Evolutionary conservation across 2,329 filamentous ascomycete genomes (phyloP), one percentile per base, ranked within the genome.

Genomic region (Penicillium aurantiogriseum): DNA sequence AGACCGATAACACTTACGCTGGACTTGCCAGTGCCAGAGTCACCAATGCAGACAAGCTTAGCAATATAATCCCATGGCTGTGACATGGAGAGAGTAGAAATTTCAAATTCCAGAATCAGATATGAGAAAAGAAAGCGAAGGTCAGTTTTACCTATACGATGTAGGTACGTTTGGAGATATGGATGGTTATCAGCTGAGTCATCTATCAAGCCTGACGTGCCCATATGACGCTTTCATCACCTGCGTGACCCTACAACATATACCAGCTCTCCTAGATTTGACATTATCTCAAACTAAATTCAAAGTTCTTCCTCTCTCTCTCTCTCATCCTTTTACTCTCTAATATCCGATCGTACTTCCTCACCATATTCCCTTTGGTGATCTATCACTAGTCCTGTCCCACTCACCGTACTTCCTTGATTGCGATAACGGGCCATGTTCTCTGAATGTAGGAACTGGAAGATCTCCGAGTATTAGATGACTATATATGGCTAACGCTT

Each of bases 1-100:
- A 35, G 40, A 38, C 47, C 6, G 38, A 45, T 17, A 21, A 9
- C 33, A 73, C 80, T 63, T 76, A 85, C 83, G 74, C 83, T 86
- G 56, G 91, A 96, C 82, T 99, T 99, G 71, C 94, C 94, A 73
- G 91, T 96, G 73, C 92, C 94, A 45, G 90, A 94, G 80, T 97
- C 94, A 75, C 94, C 94, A 71, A 99, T 92, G 80, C 91, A 96
- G 72, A 97, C 93, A 69, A 99, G 90, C 79, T 99, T 99, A 76
- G 93, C 92, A 74, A 97, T 99, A 81, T 95, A 97, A 80, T 97
- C 92, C 93, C 93, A 97, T 76, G 91, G 88, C 69, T 76, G 73
- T 72, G 75, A 77, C 76, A 77, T 77, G 70, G 70, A 72, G 70
- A 72, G 67, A 61, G 40, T 44, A 44, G 15, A n/a, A 15, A 4